Evolutionary conservation across 2,329 filamentous ascomycete genomes (phyloP), one percentile per base, ranked within the genome.

Genomic region (Phyllosticta paracitricarpa): DNA sequence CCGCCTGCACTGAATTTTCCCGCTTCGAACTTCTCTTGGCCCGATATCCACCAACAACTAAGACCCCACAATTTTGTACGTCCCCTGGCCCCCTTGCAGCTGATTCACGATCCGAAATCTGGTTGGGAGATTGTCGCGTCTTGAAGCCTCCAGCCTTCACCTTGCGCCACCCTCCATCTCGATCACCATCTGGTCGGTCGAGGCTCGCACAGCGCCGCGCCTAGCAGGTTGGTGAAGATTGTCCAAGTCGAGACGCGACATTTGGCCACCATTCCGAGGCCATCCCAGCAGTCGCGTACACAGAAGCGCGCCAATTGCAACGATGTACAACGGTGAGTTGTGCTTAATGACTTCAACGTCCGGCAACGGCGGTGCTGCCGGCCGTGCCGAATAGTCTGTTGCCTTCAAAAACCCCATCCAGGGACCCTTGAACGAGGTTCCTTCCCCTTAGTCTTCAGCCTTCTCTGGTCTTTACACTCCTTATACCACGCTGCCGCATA

Each of bases 241-340:
- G 59, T 59, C 60, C 53, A 28, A 59, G 53, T 51, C 53, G 57
- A 48, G 56, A 52, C 53, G 61, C 57, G 61, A 65, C 56, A 59
- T 59, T 53, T 62, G 57, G 66, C 66, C 65, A 64, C 65, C 71
- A 73, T 73, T 73, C 71, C 69, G 66, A 63, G 65, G 66, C 69
- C 68, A 71, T 67, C 68, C 66, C 67, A 48, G n/a, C 65, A 66
- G 62, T 69, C 67, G 68, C 70, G 69, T 67, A 68, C 70, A 67
- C 67, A 68, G 68, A 65, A 67, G 69, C 69, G 68, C 64, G 63
- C 63, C 62, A 63, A 62, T 61, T 66, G 64, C 67, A 66, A 65
- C 61, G 51, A 69, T 70, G 70, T 72, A 68, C 61, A 68, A 73
- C 70, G 64, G 64, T 68, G 67, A 69, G 68, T 70, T 63, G 61